Base-by-base conservation (phyloP, 148 eudicot species). In the Rhododendron williamsianum region DNA sequence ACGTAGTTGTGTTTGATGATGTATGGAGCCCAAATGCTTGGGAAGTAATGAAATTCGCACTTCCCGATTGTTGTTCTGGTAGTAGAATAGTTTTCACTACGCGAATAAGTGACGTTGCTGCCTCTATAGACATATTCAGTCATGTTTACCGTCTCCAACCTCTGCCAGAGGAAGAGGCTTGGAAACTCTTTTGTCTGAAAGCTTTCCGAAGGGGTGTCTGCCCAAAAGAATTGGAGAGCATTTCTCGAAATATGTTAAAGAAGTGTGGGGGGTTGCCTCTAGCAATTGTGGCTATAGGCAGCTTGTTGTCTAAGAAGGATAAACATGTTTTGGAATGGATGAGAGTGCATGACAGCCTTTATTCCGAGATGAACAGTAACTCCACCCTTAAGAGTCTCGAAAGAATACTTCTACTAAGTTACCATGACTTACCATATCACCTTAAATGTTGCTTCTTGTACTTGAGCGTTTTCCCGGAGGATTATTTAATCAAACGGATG, bases 181-280 rank as follows among this genome's bases (percentile, higher is more conserved):
- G 56, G 56, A 52, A 52, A 52, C 56, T 52, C 56, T 52, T 52
- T 13, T 52, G 56, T 52, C 3, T 78, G 56, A 54, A 84, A 41
- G 71, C 78, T 30, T 84, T 73, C 67, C 30, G 83, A 81, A 71
- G 83, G 71, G 83, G 83, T 58, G 49, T 54, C 48, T 81, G 83
- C 27, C 83, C 83, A 2, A 21, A 81, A 16, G 83, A 81, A 18
- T 38, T 81, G 45, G 83, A 35, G 72, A 48, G 6, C 48, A 81
- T 81, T 48, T 81, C 83, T 3, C 25, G 38, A 4, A 81, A 73
- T 58, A 81, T 81, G 8, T 81, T 81, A 71, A 81, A 81, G 72
- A 58, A 58, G 48, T 81, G 83, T 81, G 83, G 83, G n/a, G 83
- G 83, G 7, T 51, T 83, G 48, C 85, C 85, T 4, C 80, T 83